Evolutionary conservation across 164 flowering plant species (phyloP).

Genomic region (Aristolochia fimbriata): DNA sequence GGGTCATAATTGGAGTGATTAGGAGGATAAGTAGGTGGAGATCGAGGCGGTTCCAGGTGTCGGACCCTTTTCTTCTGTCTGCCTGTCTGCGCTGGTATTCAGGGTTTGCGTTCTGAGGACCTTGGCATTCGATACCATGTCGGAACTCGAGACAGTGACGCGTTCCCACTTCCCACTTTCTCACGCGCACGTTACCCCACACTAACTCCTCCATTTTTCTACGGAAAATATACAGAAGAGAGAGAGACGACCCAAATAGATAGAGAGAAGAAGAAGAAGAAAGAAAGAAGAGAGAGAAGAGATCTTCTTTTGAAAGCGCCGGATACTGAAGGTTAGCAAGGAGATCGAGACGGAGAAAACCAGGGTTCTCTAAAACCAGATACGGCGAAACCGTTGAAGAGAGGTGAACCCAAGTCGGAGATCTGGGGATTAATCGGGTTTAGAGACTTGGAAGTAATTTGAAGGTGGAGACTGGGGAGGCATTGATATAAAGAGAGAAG

Average conservation of each 20-base stretch:
- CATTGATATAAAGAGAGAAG: neutral
- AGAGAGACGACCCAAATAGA: neutral
- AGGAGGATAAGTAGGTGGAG: too few relatives aligned
- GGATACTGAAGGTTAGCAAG: neutral
- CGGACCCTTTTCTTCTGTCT: too few relatives aligned
- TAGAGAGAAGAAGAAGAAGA: too few relatives aligned
- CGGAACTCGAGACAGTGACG: constrained; percentile 29
- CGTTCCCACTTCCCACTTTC: constrained; percentile 17
- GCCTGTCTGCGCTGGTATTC: too few relatives aligned
- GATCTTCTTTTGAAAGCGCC: neutral
- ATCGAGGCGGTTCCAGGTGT: too few relatives aligned
- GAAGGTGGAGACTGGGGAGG: neutral
- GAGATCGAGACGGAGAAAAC: neutral
- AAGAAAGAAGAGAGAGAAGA: neutral
- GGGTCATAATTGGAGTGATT: too few relatives aligned
- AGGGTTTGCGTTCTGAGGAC: neutral
- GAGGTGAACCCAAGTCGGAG: neutral
- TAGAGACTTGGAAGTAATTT: too few relatives aligned
- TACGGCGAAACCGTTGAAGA: neutral
- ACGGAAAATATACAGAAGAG: neutral
- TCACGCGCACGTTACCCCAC: constrained; percentile 30
- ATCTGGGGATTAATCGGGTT: too few relatives aligned
- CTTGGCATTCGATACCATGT: constrained; percentile 25
- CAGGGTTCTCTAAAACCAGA: neutral
- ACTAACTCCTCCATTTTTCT: neutral